These are phyloP conservation scores for Entomortierella beljakovae DNA, from an alignment of 192 early-diverging fungal genomes.

Conservation along the genomic window DNA sequence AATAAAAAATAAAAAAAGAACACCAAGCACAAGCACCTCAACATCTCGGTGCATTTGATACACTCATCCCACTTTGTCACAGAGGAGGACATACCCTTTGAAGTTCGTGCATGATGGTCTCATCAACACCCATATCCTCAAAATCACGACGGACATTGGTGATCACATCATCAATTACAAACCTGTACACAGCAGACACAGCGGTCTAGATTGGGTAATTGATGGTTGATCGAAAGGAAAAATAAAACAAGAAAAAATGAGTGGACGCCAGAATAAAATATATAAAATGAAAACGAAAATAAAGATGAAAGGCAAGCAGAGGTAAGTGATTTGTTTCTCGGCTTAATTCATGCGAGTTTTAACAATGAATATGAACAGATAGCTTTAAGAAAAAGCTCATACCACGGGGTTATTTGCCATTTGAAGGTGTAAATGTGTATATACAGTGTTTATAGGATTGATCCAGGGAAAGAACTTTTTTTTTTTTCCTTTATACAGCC, in stretches of 20 bases:
- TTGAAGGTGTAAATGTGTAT: not conserved
- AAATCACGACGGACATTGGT: constrained; percentile 87
- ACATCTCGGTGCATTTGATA: too few relatives aligned
- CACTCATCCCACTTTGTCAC: not conserved
- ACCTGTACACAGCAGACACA: constrained; percentile 77
- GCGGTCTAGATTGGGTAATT: too few relatives aligned
- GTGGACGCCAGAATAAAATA: too few relatives aligned
- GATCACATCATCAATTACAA: constrained; percentile 95
- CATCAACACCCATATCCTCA: constrained; percentile 91
- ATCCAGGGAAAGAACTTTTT: not conserved
- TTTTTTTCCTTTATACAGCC: not conserved
- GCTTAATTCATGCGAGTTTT: not conserved
- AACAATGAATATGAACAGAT: too few relatives aligned
- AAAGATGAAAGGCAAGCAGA: too few relatives aligned
- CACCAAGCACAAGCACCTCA: too few relatives aligned
- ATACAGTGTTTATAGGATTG: not conserved
- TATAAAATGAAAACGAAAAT: too few relatives aligned
- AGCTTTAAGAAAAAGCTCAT: too few relatives aligned
- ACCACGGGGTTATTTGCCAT: constrained; percentile 51
- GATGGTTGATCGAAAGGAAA: too few relatives aligned
- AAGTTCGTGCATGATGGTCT: constrained; percentile 86
- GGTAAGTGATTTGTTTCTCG: too few relatives aligned
- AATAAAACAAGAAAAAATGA: too few relatives aligned
- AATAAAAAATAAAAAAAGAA: too few relatives aligned
- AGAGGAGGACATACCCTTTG: constrained; percentile 66